Base-by-base conservation (phyloP, 768 basidiomycete genomes). In the Leccinum pellstonianum region DNA sequence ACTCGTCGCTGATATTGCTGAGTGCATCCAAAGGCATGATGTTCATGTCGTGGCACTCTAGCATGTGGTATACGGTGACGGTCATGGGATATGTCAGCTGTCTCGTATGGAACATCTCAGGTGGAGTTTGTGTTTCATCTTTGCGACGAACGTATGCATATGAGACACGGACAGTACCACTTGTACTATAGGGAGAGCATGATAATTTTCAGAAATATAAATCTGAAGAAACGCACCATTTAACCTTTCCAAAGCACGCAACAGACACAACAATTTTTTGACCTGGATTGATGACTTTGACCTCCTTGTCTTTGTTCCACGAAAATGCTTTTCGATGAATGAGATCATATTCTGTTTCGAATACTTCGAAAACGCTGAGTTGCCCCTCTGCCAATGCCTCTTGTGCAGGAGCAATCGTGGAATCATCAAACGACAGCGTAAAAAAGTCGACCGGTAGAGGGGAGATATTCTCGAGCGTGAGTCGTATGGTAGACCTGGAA, bases 31-130 rank as follows among this genome's bases (percentile, higher is more conserved):
- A 85, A 14, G 90, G 86, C 37, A 93, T 75, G 61, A 97, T 79
- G 64, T 92, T 88, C 86, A 98, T 88, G 41, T 81, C 80, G 62
- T 87, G 82, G 66, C 91, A 92, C 72, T 96, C 92, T 29, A 98
- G 84, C 80, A 95, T 95, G 65, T 92, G 91, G 70, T 98, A 97
- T 12, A 98, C 97, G 3, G 95, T 96, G 59, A 97, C 90, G 67
- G 90, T 81, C 62, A 98, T 81, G 5, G 95, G 94, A 69, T 93
- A 93, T 31, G 88, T 84, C 55, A 98, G 74, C 68, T 93, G 93
- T 25, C 97, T 89, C 27, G 92, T 86, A 69, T 95, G 84, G 73
- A 98, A 96, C 46, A 85, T 73, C 52, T 83, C 79, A 1, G 77
- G 67, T 1, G 76, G 70, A 21, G 73, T 63, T 21, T 70, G 66